Conservation (phyloP, 495 filamentous ascomycete genomes). For the Hyphodiscus hymeniophilus region DNA sequence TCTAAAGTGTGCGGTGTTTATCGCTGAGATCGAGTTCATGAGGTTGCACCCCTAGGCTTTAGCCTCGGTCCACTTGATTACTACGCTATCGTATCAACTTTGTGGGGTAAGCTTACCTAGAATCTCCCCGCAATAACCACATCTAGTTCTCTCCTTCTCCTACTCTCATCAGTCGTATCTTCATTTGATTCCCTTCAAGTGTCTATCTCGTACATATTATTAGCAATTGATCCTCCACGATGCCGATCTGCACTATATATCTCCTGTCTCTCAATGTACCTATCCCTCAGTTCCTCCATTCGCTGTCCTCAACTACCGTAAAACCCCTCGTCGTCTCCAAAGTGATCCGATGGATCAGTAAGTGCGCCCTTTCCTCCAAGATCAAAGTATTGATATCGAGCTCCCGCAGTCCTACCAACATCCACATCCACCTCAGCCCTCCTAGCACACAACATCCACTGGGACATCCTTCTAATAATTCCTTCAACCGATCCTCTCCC, state of each 20-base stretch:
- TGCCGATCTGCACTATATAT: conserved; percentile 41
- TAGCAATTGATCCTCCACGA: conserved; percentile 12
- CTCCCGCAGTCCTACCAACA: conserved; percentile 47
- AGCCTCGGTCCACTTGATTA: too few relatives aligned
- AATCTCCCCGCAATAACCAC: too few relatives aligned
- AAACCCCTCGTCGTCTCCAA: conserved; percentile 40
- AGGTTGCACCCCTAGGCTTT: too few relatives aligned
- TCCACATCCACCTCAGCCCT: conserved; percentile 37
- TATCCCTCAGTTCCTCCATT: conserved; percentile 22
- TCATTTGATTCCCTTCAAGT: too few relatives aligned
- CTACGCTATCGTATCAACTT: too few relatives aligned
- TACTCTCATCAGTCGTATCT: too few relatives aligned
- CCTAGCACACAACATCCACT: conserved; percentile 36
- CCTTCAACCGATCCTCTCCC: conserved; percentile 31
- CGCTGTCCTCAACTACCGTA: conserved; percentile 17
- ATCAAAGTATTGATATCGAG: too few relatives aligned
- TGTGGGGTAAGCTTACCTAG: not conserved
- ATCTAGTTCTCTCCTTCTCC: too few relatives aligned
- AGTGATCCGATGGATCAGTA: conserved; percentile 47
- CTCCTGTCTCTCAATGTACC: conserved; percentile 31
- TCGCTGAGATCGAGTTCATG: too few relatives aligned
- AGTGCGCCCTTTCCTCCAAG: too few relatives aligned
- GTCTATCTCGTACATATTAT: too few relatives aligned
- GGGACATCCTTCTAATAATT: conserved; percentile 52
- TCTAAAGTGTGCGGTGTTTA: too few relatives aligned